Percentiles rank a stretch among this genome's conserved stretches.
Conservation (phyloP, 371 early-diverging fungal species). For the Choanephora cucurbitarum region DNA sequence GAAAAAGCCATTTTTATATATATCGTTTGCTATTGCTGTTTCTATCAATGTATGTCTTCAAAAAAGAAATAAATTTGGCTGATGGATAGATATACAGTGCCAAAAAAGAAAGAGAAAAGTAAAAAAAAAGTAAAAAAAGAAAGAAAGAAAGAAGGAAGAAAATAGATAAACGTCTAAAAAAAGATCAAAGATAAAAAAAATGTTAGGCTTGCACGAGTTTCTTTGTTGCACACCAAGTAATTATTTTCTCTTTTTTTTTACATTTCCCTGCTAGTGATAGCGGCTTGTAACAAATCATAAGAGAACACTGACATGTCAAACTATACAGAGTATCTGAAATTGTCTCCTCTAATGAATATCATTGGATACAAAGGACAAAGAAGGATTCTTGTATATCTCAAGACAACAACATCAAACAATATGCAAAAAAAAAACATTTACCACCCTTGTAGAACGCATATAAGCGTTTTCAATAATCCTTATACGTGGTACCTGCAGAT, state of each 20-base stretch:
- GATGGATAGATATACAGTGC: no score
- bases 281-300: neutral
- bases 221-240: constrained; percentile 14
- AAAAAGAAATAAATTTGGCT: neutral
- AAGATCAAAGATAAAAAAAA: constrained; percentile 2
- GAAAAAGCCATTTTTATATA: constrained; percentile 2
- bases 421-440: no score
- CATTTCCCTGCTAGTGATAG: neutral
- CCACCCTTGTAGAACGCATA: no score
- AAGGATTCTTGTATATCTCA: no score
- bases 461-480: no score
- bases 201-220: constrained; percentile 21
- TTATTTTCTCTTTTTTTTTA: constrained; percentile 8
- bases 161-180: neutral
- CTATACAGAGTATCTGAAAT: neutral
- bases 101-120: constrained; percentile 5
- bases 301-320: neutral
- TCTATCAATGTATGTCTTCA: neutral
- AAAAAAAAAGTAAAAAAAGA: neutral
- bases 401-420: no score
- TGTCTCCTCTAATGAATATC: no score
- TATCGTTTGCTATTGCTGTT: constrained; percentile 4
- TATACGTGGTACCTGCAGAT: no score
- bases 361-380: no score
- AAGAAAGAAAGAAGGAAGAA: constrained; percentile 11